Percentiles rank a stretch among this genome's conserved stretches.
phyloP scores from a whole-genome alignment of 257 asterid genomes.

The Scutellaria baicalensis region DNA sequence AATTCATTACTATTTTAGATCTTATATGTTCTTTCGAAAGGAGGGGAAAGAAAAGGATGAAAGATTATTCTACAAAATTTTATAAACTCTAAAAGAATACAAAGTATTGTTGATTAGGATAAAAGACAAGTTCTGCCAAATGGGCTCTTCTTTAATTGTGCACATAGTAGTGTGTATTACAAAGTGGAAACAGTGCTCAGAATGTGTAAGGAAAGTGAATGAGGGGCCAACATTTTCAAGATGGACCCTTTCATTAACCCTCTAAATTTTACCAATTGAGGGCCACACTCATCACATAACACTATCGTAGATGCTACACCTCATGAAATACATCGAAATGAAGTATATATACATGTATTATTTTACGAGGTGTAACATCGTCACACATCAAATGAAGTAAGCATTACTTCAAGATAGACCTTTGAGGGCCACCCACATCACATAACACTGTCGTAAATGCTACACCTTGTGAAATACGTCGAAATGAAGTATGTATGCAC shows the following conservation, averaged over 20 bases:
- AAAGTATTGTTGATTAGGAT: not conserved
- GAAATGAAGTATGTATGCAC: not conserved
- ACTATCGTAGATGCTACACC: not conserved
- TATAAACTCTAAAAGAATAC: not conserved
- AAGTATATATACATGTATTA: not conserved
- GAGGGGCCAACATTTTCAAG: not conserved
- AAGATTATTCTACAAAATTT: too few relatives aligned
- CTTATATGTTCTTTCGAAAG: too few relatives aligned
- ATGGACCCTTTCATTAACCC: not conserved
- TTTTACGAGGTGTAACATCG: not conserved
- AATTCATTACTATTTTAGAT: too few relatives aligned
- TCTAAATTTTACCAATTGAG: not conserved
- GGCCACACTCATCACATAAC: not conserved
- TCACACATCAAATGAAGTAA: not conserved
- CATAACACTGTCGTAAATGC: not conserved
- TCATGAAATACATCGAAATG: not conserved
- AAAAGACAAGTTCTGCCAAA: not conserved
- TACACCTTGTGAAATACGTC: not conserved
- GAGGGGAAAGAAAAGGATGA: too few relatives aligned
- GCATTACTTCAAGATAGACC: too few relatives aligned
- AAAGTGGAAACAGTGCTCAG: slow-evolving; percentile 19
- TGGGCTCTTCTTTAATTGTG: not conserved
- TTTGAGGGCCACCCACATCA: too few relatives aligned
- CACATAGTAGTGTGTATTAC: not conserved
- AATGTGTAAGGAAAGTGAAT: not conserved